Base-by-base conservation (phyloP, 306 rosid genomes). In the Lagenaria siceraria region DNA sequence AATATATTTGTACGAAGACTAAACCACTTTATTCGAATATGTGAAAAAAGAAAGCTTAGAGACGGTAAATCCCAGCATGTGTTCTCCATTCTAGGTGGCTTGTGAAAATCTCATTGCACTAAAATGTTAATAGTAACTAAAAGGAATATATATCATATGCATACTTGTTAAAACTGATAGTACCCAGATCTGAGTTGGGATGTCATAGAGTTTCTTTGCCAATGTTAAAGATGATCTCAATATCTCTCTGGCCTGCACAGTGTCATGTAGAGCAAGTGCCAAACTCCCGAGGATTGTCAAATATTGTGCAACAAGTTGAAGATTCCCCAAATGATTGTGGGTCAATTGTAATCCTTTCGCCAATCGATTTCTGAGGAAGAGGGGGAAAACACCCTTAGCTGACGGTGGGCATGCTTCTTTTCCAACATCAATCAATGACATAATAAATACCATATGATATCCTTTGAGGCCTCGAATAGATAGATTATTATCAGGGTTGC, bases 311-410 rank as follows among this genome's bases (percentile, higher is more conserved):
- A 95, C 93, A 59, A 95, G 95, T 81, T 95, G 98, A 84, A 92
- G 97, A 87, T 92, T 95, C 76, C 98, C 98, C 90, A 95, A 86
- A 81, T 89, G 90, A 74, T 77, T 81, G 61, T 90, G 97, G 1
- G 98, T 87, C 91, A 95, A 84, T 86, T 95, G 98, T 84, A 95
- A 86, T 79, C 98, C 98, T 89, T 87, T 92, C 59, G 98, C 97
- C 70, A 95, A 85, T 73, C 97, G 93, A 78, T 90, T 95, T 77
- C 98, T 95, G 90, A 24, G 14, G 13, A 71, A 71, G 46, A 52
- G 9, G 12, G 31, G 25, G 25, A 70, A 70, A 70, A 25, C 8
- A 21, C 54, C 76, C 21, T 49, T 71, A 27, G 76, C 54, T 49
- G 38, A 22, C 7, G n/a, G 9, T 29, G 46, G 12, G 14, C 62